phyloP scores from a whole-genome alignment of 495 filamentous ascomycete genomes.

The Poronia punctata region DNA sequence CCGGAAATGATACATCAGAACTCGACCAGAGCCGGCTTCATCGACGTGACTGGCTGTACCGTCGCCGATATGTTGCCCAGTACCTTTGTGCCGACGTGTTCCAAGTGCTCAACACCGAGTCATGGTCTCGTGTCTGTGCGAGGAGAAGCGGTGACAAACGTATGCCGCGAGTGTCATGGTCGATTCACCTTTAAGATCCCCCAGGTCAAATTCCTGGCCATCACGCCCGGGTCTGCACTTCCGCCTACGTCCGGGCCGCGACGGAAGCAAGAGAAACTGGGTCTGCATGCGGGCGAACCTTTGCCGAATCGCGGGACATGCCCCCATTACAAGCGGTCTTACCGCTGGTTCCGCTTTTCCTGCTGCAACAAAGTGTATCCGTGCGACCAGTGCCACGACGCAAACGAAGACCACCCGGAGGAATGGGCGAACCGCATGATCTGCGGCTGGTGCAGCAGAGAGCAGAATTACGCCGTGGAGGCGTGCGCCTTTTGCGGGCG shows the following conservation, averaged over 20 bases:
- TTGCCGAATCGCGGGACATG: conserved; percentile 71
- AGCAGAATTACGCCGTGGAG: conserved; percentile 77
- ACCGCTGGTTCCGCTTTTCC: conserved; percentile 77
- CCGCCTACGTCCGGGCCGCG: conserved; percentile 38
- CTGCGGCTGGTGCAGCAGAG: conserved; percentile 74
- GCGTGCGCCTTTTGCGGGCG: conserved; percentile 72
- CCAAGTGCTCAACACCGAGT: conserved; percentile 65
- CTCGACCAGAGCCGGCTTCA: conserved; percentile 71
- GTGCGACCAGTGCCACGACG: conserved; percentile 84
- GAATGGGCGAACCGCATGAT: conserved; percentile 89
- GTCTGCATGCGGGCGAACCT: conserved; percentile 71
- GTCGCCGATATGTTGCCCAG: conserved; percentile 76
- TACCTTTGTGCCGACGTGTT: conserved; percentile 76
- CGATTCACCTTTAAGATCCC: conserved; percentile 81
- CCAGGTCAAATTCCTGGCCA: conserved; percentile 71
- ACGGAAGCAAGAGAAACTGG: conserved; percentile 64
- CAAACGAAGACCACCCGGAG: conserved; percentile 59
- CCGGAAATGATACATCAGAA: conserved; percentile 69
- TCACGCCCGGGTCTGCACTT: conserved; percentile 46
- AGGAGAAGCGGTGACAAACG: conserved; percentile 68
- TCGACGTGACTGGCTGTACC: conserved; percentile 74
- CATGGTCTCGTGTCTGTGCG: conserved; percentile 64
- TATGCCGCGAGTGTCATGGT: conserved; percentile 74
- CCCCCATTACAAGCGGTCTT: conserved; percentile 69
- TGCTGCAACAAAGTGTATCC: conserved; percentile 56